These are phyloP conservation scores for Annulohypoxylon bovei DNA, from an alignment of 495 filamentous ascomycete genomes.

Conservation along the genomic window DNA sequence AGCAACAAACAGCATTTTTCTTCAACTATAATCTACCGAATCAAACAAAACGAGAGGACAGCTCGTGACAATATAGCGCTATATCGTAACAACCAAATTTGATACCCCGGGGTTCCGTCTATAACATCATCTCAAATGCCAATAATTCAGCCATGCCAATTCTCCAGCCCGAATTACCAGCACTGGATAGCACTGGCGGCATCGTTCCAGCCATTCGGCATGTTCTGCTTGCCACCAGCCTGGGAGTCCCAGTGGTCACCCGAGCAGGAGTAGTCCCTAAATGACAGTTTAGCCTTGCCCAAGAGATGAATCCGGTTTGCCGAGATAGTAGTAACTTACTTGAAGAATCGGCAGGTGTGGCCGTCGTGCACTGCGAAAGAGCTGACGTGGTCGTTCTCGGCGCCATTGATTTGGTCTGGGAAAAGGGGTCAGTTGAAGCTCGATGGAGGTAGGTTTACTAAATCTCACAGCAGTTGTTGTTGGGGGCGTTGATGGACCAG, in stretches of 20 bases:
- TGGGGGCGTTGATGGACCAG: not conserved
- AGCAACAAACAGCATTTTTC: not conserved
- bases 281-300: not conserved
- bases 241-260: constrained; percentile 14
- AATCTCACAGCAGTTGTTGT: constrained; percentile 8
- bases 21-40: not conserved
- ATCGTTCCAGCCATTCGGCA: constrained; percentile 8
- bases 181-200: constrained; percentile 3
- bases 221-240: constrained; percentile 8
- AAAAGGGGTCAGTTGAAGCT: not conserved
- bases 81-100: not conserved
- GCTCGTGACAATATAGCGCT: not conserved
- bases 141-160: not conserved
- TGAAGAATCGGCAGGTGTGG: constrained; percentile 18
- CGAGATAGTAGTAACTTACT: not conserved
- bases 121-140: not conserved
- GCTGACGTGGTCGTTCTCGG: constrained; percentile 9
- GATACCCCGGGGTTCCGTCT: not conserved
- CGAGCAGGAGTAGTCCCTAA: constrained; percentile 7
- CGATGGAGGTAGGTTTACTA: not conserved
- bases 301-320: too few species aligned
- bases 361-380: constrained; percentile 3
- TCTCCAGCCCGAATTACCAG: not conserved
- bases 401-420: constrained; percentile 6
- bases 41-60: not conserved